These are phyloP conservation scores for Pezicula radicicola DNA, from an alignment of 2,329 filamentous ascomycete genomes.

Conservation along the genomic window DNA sequence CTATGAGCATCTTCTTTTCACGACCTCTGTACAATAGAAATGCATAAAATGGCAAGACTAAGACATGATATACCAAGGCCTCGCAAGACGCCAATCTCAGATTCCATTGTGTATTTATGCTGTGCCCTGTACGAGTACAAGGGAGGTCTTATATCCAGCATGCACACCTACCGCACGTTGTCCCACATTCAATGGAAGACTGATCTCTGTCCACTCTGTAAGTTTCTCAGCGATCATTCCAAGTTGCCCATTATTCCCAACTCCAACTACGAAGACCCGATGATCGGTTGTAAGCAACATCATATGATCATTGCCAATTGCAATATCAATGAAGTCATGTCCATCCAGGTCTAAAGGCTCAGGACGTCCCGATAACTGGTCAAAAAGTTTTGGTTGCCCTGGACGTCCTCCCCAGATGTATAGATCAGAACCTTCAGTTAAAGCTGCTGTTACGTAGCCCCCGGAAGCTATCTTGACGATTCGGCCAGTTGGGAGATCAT, in stretches of 20 bases:
- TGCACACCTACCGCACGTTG: conserved; percentile 21
- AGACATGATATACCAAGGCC: conserved; percentile 24
- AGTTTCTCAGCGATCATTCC: conserved; percentile 34
- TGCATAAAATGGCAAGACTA: conserved; percentile 27
- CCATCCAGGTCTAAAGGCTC: conserved; percentile 33
- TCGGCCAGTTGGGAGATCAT: conserved; percentile 45
- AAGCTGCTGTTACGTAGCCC: conserved; percentile 54
- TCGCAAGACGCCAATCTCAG: neutral
- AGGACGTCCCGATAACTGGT: conserved; percentile 12
- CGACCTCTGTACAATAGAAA: conserved; percentile 34
- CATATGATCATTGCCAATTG: conserved; percentile 56
- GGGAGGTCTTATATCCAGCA: conserved; percentile 28
- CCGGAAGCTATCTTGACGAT: conserved; percentile 50
- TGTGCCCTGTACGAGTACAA: conserved; percentile 19
- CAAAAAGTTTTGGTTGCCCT: conserved; percentile 13
- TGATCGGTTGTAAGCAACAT: conserved; percentile 48
- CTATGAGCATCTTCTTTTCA: conserved; percentile 51
- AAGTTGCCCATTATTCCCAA: conserved; percentile 57
- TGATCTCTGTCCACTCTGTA: conserved; percentile 22
- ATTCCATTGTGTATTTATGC: neutral
- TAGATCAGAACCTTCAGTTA: conserved; percentile 54
- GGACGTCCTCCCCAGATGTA: conserved; percentile 57
- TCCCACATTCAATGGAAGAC: conserved; percentile 13
- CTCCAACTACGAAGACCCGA: conserved; percentile 52
- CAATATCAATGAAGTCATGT: conserved; percentile 53